These are phyloP conservation scores for Petunia axillaris DNA, from an alignment of 257 asterid species.

Conservation along the genomic window DNA sequence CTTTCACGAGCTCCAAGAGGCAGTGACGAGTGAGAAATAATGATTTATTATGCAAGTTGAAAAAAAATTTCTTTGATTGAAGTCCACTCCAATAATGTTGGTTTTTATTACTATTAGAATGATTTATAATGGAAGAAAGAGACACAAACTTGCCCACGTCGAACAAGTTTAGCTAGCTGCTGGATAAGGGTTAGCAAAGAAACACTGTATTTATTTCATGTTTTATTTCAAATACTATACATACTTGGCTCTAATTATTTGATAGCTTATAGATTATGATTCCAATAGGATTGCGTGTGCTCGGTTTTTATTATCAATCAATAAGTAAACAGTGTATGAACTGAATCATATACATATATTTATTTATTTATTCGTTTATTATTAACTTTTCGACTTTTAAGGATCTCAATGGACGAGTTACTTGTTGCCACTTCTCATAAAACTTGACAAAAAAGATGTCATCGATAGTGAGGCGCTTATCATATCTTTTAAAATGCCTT, in stretches of 20 bases:
- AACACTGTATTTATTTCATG: neutral
- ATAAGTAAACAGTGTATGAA: neutral
- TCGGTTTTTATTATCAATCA: neutral
- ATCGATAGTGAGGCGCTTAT: neutral
- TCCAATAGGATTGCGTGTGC: neutral
- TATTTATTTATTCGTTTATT: slow-evolving; percentile 17
- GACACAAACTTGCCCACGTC: neutral
- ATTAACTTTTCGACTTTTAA: slow-evolving; percentile 26
- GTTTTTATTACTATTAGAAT: neutral
- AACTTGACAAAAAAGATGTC: neutral
- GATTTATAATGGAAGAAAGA: neutral
- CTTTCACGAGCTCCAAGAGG: slow-evolving; percentile 35
- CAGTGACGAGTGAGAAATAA: slow-evolving; percentile 12
- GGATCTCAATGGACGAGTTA: slow-evolving; percentile 24
- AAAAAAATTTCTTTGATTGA: neutral
- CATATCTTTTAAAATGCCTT: neutral
- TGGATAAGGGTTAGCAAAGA: slow-evolving; percentile 2
- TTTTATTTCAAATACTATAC: neutral
- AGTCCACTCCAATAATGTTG: slow-evolving; percentile 9
- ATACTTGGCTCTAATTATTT: slow-evolving; percentile 17
- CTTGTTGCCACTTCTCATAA: slow-evolving; percentile 19
- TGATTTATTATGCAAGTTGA: neutral
- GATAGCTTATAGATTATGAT: slow-evolving; percentile 6
- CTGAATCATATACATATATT: neutral
- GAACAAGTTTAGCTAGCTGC: neutral